Percentiles rank a stretch among this genome's conserved stretches.
Conservation (phyloP, 345 rosid genomes). For the Populus euphratica region DNA sequence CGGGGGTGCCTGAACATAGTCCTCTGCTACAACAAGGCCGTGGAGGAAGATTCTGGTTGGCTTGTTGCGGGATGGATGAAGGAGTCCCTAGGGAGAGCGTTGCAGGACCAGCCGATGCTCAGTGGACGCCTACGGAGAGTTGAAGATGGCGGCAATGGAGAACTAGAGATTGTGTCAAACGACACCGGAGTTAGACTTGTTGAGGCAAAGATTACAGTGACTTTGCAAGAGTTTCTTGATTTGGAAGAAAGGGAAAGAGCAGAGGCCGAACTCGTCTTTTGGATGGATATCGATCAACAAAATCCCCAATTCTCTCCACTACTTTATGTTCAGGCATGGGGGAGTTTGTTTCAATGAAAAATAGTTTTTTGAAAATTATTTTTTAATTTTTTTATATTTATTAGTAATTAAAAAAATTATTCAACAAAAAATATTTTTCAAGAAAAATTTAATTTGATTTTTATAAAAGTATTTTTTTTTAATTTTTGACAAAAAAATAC, state of each 20-base stretch:
- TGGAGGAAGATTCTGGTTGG: conserved; percentile 56
- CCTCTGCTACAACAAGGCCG: conserved; percentile 37
- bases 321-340: conserved; percentile 59
- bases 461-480: too few relatives aligned
- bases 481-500: too few relatives aligned
- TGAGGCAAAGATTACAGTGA: conserved; percentile 46
- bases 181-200: conserved; percentile 66
- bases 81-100: conserved; percentile 60
- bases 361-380: too few relatives aligned
- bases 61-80: conserved; percentile 63
- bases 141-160: conserved; percentile 34
- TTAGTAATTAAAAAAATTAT: too few relatives aligned
- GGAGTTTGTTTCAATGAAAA: fast-evolving
- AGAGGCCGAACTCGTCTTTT: conserved; percentile 57
- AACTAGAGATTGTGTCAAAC: conserved; percentile 64
- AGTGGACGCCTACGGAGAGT: conserved; percentile 53
- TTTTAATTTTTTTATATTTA: fast-evolving
- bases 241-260: conserved; percentile 31
- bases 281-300: conserved; percentile 72
- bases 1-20: conserved; percentile 45
- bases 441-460: too few relatives aligned
- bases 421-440: too few relatives aligned
- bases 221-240: conserved; percentile 52
- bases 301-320: conserved; percentile 69
- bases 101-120: conserved; percentile 54